Conservation (phyloP, 1,284 basidiomycete genomes). For the Abortiporus biennis region DNA sequence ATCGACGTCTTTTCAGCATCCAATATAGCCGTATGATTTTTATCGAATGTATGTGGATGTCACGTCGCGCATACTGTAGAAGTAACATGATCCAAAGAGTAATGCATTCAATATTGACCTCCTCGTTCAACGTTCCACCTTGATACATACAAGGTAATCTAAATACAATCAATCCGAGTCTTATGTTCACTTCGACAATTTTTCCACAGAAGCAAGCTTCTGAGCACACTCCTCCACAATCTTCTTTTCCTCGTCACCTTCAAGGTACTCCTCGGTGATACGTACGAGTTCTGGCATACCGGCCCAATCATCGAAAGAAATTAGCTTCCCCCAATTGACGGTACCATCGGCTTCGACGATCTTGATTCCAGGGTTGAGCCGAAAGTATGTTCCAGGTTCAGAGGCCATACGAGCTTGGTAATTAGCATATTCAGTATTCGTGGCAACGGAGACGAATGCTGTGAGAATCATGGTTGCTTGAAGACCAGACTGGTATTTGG, state of each 20-base stretch:
- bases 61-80: no score
- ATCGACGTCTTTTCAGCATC: no score
- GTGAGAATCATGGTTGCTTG: neutral
- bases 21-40: no score
- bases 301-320: neutral
- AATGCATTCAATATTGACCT: no score
- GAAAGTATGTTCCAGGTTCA: constrained; percentile 1
- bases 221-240: neutral
- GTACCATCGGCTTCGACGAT: neutral
- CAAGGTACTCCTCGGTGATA: neutral
- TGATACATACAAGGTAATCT: no score
- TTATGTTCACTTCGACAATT: no score
- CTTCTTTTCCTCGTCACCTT: no score
- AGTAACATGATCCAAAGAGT: no score
- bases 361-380: constrained; percentile 1
- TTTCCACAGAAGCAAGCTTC: no score
- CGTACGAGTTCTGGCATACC: neutral
- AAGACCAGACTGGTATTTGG: neutral
- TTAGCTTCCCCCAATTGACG: neutral
- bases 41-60: no score
- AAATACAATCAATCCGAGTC: no score
- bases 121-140: no score
- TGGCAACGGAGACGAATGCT: neutral
- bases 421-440: neutral
- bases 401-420: neutral